Evolutionary conservation across 2,329 filamentous ascomycete genomes (phyloP).

Genomic region (Apiospora arundinis): DNA sequence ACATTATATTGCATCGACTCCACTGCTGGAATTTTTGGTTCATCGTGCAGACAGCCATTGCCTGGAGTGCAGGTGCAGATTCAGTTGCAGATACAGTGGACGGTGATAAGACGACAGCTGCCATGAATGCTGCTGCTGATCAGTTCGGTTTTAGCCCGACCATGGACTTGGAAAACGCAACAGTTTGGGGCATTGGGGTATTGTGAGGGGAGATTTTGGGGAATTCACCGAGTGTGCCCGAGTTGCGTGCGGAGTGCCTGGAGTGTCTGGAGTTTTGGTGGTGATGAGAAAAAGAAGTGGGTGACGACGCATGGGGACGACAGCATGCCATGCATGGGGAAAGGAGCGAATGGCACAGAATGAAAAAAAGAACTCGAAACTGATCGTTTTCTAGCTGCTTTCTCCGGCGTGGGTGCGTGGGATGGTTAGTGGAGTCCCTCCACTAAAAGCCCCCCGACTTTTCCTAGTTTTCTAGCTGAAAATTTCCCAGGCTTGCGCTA

Average conservation of each 20-base stretch:
- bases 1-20: not conserved
- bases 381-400: conserved; percentile 11
- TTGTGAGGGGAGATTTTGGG: conserved; percentile 17
- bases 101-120: not conserved
- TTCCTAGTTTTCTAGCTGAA: conserved; percentile 4
- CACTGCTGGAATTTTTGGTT: not conserved
- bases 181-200: not conserved
- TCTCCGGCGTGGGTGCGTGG: not conserved
- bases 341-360: not conserved
- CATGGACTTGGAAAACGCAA: not conserved
- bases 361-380: not conserved
- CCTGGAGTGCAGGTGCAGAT: not conserved
- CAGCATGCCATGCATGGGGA: not conserved
- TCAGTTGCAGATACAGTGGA: too few relatives aligned
- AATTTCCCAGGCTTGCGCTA: conserved; percentile 15
- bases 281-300: not conserved
- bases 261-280: not conserved
- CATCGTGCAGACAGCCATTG: conserved; percentile 4
- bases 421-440: not conserved
- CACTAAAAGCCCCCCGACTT: not conserved
- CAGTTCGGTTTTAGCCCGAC: conserved; percentile 4
- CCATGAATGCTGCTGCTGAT: not conserved
- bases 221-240: conserved; percentile 12
- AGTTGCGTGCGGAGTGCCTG: not conserved
- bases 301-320: not conserved